These are phyloP conservation scores for Phaeosphaeriaceae sp. DNA, from an alignment of 2,329 filamentous ascomycete species.

Conservation along the genomic window DNA sequence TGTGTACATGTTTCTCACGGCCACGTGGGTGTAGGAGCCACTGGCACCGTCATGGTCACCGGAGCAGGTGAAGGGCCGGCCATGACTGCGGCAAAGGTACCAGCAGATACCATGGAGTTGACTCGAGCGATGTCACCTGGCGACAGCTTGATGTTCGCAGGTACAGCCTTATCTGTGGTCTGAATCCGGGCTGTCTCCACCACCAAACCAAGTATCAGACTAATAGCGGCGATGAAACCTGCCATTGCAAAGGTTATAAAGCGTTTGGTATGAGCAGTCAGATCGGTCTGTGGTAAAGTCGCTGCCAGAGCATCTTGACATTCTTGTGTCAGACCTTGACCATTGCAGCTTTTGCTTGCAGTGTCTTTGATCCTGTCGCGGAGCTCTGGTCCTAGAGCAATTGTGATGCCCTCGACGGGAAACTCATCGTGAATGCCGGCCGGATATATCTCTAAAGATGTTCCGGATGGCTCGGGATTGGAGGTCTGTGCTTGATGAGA, in stretches of 20 bases:
- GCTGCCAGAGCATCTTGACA: no score
- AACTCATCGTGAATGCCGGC: constrained; percentile 13
- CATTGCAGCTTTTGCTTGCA: no score
- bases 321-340: no score
- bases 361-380: constrained; percentile 10
- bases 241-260: not conserved
- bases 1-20: not conserved
- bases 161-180: not conserved
- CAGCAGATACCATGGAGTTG: not conserved
- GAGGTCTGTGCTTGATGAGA: not conserved
- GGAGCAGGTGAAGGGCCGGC: not conserved
- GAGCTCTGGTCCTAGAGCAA: constrained; percentile 16
- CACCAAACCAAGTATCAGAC: not conserved
- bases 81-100: not conserved
- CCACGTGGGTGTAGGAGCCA: not conserved
- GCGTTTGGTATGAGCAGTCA: no score
- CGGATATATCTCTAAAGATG: constrained; percentile 15
- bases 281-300: no score
- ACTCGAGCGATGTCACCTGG: not conserved
- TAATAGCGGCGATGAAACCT: not conserved
- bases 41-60: not conserved
- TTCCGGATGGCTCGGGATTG: constrained; percentile 3
- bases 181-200: not conserved
- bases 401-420: constrained; percentile 13
- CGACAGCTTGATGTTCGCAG: not conserved